Evolutionary conservation across 768 basidiomycete species (phyloP).

Genomic region (Serendipita indica): DNA sequence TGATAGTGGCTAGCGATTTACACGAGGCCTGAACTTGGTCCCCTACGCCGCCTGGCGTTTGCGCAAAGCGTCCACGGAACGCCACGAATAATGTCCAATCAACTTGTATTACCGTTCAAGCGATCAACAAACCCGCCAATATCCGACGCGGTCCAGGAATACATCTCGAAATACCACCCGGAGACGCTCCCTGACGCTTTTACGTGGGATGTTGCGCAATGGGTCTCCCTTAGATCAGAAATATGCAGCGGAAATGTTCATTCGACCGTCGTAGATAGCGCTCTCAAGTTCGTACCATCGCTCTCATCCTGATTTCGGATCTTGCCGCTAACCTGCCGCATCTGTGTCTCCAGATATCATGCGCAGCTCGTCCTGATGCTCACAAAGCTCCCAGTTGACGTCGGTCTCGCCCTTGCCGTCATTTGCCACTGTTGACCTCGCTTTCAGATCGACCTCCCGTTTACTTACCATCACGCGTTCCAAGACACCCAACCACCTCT

Average conservation of each 20-base stretch:
- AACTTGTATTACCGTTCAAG: constrained; percentile 62
- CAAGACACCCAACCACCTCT: constrained; percentile 40
- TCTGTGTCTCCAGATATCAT: constrained; percentile 51
- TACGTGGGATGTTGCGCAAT: constrained; percentile 55
- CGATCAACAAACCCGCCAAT: constrained; percentile 43
- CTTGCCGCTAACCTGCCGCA: not conserved
- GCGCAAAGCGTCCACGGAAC: not conserved
- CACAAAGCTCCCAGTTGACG: constrained; percentile 74
- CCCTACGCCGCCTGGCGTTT: not conserved
- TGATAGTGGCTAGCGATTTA: too few species aligned
- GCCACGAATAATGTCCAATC: constrained; percentile 48
- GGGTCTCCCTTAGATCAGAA: constrained; percentile 52
- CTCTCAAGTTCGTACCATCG: constrained; percentile 41
- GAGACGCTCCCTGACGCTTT: constrained; percentile 77
- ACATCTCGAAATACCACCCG: constrained; percentile 46
- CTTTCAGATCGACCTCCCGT: constrained; percentile 50
- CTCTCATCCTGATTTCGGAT: constrained; percentile 5
- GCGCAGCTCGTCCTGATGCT: constrained; percentile 74
- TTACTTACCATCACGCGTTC: constrained; percentile 65
- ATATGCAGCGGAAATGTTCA: constrained; percentile 37
- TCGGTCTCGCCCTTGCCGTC: constrained; percentile 23
- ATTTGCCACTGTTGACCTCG: not conserved
- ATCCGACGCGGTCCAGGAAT: constrained; percentile 39
- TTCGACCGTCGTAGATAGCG: constrained; percentile 37
- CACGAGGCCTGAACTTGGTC: not conserved